Conservation (phyloP, 2,329 filamentous ascomycete species). For the Trichoderma koningii region DNA sequence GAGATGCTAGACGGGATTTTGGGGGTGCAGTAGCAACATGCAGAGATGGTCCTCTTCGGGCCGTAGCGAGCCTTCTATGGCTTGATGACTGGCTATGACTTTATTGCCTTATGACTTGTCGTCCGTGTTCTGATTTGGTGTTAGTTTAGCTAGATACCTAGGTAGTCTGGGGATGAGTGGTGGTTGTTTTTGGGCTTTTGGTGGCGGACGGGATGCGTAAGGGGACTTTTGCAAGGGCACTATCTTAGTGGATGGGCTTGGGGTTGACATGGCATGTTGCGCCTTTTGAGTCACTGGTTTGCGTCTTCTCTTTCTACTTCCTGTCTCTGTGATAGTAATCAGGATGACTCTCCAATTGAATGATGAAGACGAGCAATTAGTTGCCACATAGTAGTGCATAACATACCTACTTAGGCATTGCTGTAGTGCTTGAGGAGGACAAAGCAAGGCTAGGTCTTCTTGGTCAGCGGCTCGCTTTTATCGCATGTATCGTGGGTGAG, state of each 20-base stretch:
- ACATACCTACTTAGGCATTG: too few relatives aligned
- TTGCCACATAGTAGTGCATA: neutral
- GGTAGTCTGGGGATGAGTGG: too few relatives aligned
- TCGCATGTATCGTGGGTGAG: neutral
- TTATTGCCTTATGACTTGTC: neutral
- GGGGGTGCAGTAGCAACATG: neutral
- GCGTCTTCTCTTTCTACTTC: neutral
- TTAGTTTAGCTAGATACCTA: neutral
- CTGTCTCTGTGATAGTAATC: neutral
- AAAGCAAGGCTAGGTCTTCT: too few relatives aligned
- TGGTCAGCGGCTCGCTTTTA: neutral
- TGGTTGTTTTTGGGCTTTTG: neutral
- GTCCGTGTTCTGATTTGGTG: neutral
- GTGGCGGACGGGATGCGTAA: neutral
- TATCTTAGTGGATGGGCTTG: neutral
- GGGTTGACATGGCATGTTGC: neutral
- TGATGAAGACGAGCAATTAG: neutral
- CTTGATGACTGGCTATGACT: too few relatives aligned
- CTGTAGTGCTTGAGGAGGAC: too few relatives aligned
- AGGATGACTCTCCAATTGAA: neutral
- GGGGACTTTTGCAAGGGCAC: constrained; percentile 9
- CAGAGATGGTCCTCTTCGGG: neutral
- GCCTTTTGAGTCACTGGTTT: neutral
- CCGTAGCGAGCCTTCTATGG: constrained; percentile 19
- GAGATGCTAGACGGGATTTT: neutral